These are phyloP conservation scores for Porphyrellus sp. DNA, from an alignment of 1,284 basidiomycete genomes.

Conservation along the genomic window DNA sequence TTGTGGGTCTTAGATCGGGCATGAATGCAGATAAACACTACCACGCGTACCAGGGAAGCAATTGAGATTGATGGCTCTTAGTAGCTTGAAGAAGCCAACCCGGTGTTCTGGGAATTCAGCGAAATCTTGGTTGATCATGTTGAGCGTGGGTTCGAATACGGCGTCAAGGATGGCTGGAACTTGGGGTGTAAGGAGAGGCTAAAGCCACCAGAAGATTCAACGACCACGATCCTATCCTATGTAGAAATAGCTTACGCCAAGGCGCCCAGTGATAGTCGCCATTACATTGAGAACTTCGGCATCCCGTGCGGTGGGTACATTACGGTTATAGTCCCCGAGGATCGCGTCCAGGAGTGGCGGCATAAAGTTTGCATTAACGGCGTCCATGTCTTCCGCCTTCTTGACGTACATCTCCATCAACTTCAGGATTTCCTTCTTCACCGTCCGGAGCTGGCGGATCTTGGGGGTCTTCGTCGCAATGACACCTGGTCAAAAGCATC, in stretches of 20 bases:
- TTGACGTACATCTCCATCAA: conserved; percentile 97
- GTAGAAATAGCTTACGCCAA: conserved; percentile 62
- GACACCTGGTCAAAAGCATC: conserved; percentile 49
- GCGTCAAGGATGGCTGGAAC: conserved; percentile 96
- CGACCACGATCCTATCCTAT: background rate
- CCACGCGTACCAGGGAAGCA: conserved; percentile 85
- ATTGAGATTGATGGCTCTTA: conserved; percentile 89
- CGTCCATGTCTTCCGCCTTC: conserved; percentile 94
- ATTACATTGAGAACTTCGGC: conserved; percentile 98
- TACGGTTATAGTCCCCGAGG: conserved; percentile 93
- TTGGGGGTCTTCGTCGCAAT: conserved; percentile 98
- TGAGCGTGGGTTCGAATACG: conserved; percentile 95
- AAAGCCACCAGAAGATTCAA: conserved; percentile 15
- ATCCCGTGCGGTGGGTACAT: conserved; percentile 91
- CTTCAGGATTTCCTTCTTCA: conserved; percentile 98
- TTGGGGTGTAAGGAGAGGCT: conserved; percentile 88
- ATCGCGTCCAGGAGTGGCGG: conserved; percentile 96
- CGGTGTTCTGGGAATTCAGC: conserved; percentile 98
- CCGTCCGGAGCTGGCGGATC: conserved; percentile 90
- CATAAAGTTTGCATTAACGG: conserved; percentile 89
- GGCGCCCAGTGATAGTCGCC: conserved; percentile 89
- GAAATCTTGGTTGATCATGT: conserved; percentile 99
- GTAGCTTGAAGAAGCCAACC: conserved; percentile 94
- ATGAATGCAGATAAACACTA: background rate
- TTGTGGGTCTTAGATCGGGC: conserved; percentile 7